Conservation (phyloP, 2,329 filamentous ascomycete species). For the Trichoderma aggressivum region DNA sequence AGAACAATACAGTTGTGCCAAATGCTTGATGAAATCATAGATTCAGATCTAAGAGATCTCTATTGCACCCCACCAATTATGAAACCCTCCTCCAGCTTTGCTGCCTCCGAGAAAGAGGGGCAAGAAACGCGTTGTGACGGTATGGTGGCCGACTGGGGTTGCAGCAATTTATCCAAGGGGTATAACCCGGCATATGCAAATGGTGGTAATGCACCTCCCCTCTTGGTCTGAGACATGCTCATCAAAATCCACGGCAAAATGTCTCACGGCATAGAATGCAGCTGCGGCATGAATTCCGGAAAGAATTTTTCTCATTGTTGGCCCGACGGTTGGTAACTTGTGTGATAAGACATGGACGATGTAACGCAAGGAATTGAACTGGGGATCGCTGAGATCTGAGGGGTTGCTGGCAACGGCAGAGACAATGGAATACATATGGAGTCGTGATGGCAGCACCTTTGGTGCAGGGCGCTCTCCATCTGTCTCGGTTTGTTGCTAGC, state of each 20-base stretch:
- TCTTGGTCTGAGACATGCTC: constrained; percentile 7
- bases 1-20: background rate
- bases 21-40: background rate
- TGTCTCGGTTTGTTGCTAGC: background rate
- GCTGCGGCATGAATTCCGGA: constrained; percentile 3
- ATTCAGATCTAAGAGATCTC: constrained; percentile 13
- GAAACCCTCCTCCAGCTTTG: background rate
- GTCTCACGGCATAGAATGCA: background rate
- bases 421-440: constrained; percentile 5
- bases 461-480: background rate
- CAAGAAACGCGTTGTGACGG: background rate
- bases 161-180: constrained; percentile 17
- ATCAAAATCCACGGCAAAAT: constrained; percentile 12
- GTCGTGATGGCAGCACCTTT: background rate
- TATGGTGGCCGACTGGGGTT: constrained; percentile 7
- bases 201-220: constrained; percentile 11
- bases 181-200: constrained; percentile 1
- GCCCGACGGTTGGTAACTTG: background rate
- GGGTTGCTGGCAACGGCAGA: background rate
- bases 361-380: constrained; percentile 12
- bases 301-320: background rate
- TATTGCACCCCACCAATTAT: background rate
- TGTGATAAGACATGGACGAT: constrained; percentile 9
- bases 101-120: background rate
- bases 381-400: background rate